Conservation (phyloP, 768 basidiomycete genomes). For the Podaxis carcinomalis region DNA sequence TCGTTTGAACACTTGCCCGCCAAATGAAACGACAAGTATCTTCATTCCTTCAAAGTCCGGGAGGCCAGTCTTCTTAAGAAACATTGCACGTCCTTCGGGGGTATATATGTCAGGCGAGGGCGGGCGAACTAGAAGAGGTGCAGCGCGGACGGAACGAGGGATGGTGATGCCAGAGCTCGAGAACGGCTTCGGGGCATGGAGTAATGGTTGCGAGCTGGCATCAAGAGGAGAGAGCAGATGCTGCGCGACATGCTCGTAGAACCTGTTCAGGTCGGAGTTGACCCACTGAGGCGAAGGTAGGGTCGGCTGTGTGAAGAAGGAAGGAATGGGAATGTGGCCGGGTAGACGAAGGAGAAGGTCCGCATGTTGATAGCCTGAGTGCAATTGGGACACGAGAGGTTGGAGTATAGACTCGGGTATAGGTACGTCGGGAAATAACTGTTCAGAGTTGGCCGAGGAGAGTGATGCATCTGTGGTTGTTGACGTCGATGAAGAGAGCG, state of each 20-base stretch:
- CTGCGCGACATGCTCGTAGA: conserved; percentile 40
- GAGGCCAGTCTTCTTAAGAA: conserved; percentile 59
- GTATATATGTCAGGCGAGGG: conserved; percentile 47
- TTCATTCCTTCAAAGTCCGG: conserved; percentile 49
- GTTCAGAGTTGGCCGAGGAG: conserved; percentile 13
- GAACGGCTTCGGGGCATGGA: conserved; percentile 44
- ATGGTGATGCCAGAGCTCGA: conserved; percentile 12
- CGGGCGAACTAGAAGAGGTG: conserved; percentile 70
- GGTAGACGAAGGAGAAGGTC: conserved; percentile 69
- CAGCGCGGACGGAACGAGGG: conserved; percentile 37
- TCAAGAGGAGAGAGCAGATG: conserved; percentile 48
- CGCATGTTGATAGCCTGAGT: conserved; percentile 64
- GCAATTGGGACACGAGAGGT: conserved; percentile 63
- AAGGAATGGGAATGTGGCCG: conserved; percentile 73
- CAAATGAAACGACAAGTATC: conserved; percentile 76
- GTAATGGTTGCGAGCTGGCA: conserved; percentile 22
- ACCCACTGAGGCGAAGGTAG: conserved; percentile 69
- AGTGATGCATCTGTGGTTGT: conserved; percentile 1
- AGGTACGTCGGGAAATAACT: conserved; percentile 48
- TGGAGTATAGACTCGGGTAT: conserved; percentile 43
- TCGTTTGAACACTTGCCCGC: conserved; percentile 67
- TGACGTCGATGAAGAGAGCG: conserved; percentile 9
- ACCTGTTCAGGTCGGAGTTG: conserved; percentile 38
- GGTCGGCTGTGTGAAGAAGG: conserved; percentile 47
- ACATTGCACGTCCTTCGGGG: conserved; percentile 40